phyloP scores from a whole-genome alignment of 441 rosid species.

The Adansonia rubrostipa region DNA sequence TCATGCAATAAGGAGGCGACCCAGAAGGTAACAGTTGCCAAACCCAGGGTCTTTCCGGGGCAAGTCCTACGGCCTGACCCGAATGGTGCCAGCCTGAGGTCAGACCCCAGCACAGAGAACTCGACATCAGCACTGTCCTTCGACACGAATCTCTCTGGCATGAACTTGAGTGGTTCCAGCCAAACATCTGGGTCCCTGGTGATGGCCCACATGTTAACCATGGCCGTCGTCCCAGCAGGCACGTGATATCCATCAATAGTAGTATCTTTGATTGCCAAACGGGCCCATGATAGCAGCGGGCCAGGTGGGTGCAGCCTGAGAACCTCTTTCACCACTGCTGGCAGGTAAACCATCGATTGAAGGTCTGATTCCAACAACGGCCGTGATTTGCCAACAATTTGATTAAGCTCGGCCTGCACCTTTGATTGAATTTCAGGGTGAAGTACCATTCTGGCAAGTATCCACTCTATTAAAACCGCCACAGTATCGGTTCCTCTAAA shows the following conservation, averaged over 20 bases:
- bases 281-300: slow-evolving; percentile 70
- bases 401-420: slow-evolving; percentile 55
- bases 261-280: slow-evolving; percentile 52
- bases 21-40: slow-evolving; percentile 55
- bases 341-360: slow-evolving; percentile 39
- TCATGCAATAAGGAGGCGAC: slow-evolving; percentile 53
- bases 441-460: slow-evolving; percentile 61
- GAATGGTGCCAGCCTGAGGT: slow-evolving; percentile 65
- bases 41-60: slow-evolving; percentile 60
- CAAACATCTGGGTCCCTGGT: slow-evolving; percentile 57
- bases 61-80: slow-evolving; percentile 64
- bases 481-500: slow-evolving; percentile 67
- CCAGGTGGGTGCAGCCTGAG: slow-evolving; percentile 70
- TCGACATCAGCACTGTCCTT: slow-evolving; percentile 35
- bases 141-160: slow-evolving; percentile 53
- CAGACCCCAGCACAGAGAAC: slow-evolving; percentile 51
- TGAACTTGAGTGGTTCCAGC: slow-evolving; percentile 47
- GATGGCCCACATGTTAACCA: slow-evolving; percentile 81
- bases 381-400: slow-evolving; percentile 50
- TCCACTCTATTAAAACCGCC: slow-evolving; percentile 63
- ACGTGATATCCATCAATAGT: slow-evolving; percentile 46
- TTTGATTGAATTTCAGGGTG: slow-evolving; percentile 57
- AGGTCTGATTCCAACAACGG: slow-evolving; percentile 44
- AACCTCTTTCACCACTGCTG: slow-evolving; percentile 56
- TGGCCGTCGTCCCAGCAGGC: slow-evolving; percentile 58